Percentiles rank a stretch among this genome's conserved stretches.
phyloP scores from a whole-genome alignment of 352 stramenopile genomes.

The Globisporangium rhizosaccharum region DNA sequence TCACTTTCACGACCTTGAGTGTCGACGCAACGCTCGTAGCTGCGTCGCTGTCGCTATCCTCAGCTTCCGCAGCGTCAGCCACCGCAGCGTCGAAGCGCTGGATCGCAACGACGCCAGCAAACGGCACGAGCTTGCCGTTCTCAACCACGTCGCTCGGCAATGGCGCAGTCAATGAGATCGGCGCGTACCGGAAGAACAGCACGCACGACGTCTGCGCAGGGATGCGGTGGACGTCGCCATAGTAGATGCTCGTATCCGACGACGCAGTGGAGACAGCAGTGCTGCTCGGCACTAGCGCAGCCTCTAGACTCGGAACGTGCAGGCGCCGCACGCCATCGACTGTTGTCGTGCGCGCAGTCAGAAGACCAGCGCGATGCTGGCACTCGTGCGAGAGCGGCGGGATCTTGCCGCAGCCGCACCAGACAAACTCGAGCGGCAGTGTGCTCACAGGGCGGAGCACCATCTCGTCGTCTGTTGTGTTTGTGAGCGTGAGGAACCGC shows the following conservation, averaged over 20 bases:
- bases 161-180: conserved; percentile 46
- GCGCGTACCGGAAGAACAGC: conserved; percentile 68
- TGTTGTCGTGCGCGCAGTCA: conserved; percentile 25
- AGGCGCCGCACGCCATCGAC: conserved; percentile 25
- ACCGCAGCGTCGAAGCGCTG: conserved; percentile 45
- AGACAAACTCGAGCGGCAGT: conserved; percentile 58
- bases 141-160: conserved; percentile 54
- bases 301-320: background rate
- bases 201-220: conserved; percentile 38
- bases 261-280: background rate
- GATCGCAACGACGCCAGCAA: conserved; percentile 68
- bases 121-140: conserved; percentile 44
- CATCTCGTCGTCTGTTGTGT: conserved; percentile 43
- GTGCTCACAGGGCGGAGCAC: conserved; percentile 68
- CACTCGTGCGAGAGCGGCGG: conserved; percentile 6
- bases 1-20: conserved; percentile 55
- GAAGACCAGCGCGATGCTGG: conserved; percentile 6
- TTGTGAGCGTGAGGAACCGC: conserved; percentile 46
- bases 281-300: background rate
- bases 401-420: conserved; percentile 21
- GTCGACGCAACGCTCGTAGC: conserved; percentile 42
- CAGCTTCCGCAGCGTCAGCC: background rate
- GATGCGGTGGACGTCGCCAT: conserved; percentile 40
- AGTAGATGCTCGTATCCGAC: conserved; percentile 32
- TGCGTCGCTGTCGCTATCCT: conserved; percentile 2